Base-by-base conservation (phyloP, 495 filamentous ascomycete species). In the Bacidia gigantensis region DNA sequence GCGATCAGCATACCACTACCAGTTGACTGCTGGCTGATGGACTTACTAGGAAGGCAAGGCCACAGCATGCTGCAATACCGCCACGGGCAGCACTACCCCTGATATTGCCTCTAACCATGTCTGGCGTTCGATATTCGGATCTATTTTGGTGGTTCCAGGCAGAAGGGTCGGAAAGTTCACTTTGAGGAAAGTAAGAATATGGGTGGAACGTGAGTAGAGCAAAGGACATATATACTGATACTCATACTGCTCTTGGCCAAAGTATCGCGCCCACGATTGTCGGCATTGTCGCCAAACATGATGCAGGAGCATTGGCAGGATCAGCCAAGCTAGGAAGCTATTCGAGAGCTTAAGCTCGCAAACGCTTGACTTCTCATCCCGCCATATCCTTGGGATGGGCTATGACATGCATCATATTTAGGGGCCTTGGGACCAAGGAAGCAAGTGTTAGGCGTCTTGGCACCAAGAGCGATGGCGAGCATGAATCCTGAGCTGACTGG, bases 21-120 rank as follows among this genome's bases (percentile, higher is more conserved):
- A 14, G 14, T 14, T 35, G n/a, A n/a, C 14, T 14, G 29, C 5
- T 14, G 14, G 29, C 29, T 14, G 14, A 5, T 17, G 9, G 2
- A 51, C 50, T 18, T 29, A 59, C 57, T 17, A 59, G 42, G 22
- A 59, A 59, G 11, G 54, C 57, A 17, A 50, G 25, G 40, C 57
- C 54, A 39, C 57, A 59, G 12, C 51, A 32, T 17, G 14, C 45
- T 22, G 57, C 54, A 38, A 59, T 53, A 22, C 54, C 26, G 3
- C 54, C 57, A 56, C 57, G 35, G 35, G 56, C 29, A 22, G 44
- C 24, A 14, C 48, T 39, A 12, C 57, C 57, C 17, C 47, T 50
- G 26, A 50, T 29, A 23, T 50, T 50, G 14, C 47, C 47, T n/a
- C 47, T 17, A 38, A 50, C 47, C 47, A 50, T 50, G n/a, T 21